Conservation (phyloP, 495 filamentous ascomycete species). For the Barbatosphaeria neglecta region DNA sequence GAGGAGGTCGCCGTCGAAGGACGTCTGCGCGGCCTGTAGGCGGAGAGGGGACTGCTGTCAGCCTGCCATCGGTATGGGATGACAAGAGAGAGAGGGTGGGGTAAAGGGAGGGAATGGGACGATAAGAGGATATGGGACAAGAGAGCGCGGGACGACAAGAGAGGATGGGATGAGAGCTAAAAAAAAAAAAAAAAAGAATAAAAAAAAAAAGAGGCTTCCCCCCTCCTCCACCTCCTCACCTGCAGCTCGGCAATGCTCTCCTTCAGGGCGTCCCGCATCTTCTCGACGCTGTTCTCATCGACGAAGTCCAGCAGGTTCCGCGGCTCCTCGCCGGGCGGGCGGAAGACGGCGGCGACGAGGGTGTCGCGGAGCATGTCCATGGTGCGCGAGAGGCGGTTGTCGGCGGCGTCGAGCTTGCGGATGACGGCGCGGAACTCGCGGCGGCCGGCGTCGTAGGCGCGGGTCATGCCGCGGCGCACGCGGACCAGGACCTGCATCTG, state of each 20-base stretch:
- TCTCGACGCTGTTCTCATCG: slow-evolving; percentile 66
- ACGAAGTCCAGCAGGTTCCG: slow-evolving; percentile 83
- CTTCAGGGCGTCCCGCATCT: slow-evolving; percentile 53
- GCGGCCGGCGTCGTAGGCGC: slow-evolving; percentile 32
- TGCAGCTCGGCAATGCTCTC: slow-evolving; percentile 47
- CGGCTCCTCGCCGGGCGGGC: slow-evolving; percentile 51
- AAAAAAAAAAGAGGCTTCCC: too few species aligned
- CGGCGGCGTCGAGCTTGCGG: slow-evolving; percentile 59
- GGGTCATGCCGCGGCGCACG: slow-evolving; percentile 50
- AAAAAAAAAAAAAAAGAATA: too few species aligned
- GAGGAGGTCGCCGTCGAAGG: slow-evolving; percentile 50
- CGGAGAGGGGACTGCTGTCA: slow-evolving; percentile 8
- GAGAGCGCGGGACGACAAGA: too few species aligned
- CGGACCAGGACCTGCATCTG: slow-evolving; percentile 59
- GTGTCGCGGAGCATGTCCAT: slow-evolving; percentile 59
- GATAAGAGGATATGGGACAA: too few species aligned
- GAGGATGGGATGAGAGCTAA: too few species aligned
- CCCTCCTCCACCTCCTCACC: slow-evolving; percentile 12
- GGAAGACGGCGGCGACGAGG: slow-evolving; percentile 61
- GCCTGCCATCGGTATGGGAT: not conserved
- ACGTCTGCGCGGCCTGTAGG: slow-evolving; percentile 42
- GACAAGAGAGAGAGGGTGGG: too few species aligned
- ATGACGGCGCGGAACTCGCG: slow-evolving; percentile 47
- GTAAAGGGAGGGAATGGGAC: too few species aligned
- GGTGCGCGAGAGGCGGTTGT: slow-evolving; percentile 58